These are phyloP conservation scores for Keqinozyma sinolaborantium DNA, from an alignment of 1,139 yeast species.

Conservation along the genomic window DNA sequence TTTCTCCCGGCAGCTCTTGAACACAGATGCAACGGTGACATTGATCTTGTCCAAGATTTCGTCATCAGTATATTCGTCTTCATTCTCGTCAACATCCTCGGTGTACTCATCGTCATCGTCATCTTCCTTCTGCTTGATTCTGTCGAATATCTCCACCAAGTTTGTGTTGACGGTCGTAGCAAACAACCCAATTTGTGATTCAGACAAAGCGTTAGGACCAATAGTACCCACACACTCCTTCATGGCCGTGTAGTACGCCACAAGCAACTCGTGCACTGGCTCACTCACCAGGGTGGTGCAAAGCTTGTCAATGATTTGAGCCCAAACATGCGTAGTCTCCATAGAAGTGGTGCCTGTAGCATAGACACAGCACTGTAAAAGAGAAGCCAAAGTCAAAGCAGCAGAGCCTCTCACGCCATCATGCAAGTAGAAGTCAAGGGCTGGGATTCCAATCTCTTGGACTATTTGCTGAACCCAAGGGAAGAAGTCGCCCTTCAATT, in stretches of 20 bases:
- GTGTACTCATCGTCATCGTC: conserved; percentile 64
- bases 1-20: conserved; percentile 56
- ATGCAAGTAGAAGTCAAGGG: conserved; percentile 85
- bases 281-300: conserved; percentile 69
- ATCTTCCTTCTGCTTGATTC: conserved; percentile 69
- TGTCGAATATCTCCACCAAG: conserved; percentile 63
- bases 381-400: conserved; percentile 77
- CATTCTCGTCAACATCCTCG: conserved; percentile 75
- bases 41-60: conserved; percentile 83
- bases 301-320: conserved; percentile 63
- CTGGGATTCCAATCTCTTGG: conserved; percentile 78
- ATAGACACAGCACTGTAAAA: conserved; percentile 63
- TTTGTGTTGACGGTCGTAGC: conserved; percentile 60
- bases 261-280: conserved; percentile 80
- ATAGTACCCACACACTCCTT: conserved; percentile 65
- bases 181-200: conserved; percentile 54
- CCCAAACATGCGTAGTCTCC: conserved; percentile 69
- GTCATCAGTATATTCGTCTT: conserved; percentile 86
- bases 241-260: conserved; percentile 72
- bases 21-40: conserved; percentile 70
- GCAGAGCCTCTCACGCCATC: conserved; percentile 94
- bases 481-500: conserved; percentile 76
- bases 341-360: conserved; percentile 57
- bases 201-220: conserved; percentile 59
- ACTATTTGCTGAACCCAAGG: conserved; percentile 82